A percentile compares a stretch with the other conserved stretches of the same genome.
phyloP scores from a whole-genome alignment of 2,329 filamentous ascomycete species.

The Scedosporium minutisporum region DNA sequence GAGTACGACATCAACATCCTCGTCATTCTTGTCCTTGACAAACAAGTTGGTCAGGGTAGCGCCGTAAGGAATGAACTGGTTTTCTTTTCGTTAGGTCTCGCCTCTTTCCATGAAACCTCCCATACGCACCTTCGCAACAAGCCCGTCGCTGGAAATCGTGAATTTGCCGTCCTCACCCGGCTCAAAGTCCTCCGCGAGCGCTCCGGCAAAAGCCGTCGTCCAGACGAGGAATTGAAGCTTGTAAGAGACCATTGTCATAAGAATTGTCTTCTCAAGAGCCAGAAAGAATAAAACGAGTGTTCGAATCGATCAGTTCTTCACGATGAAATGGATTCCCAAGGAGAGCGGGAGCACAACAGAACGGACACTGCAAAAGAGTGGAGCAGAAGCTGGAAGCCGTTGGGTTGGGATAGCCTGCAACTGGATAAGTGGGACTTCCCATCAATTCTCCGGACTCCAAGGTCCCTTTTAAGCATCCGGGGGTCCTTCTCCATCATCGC shows the following conservation, averaged over 20 bases:
- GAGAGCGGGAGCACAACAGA: background rate
- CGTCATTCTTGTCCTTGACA: constrained; percentile 51
- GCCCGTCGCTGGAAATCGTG: constrained; percentile 21
- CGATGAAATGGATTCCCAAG: background rate
- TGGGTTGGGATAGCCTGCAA: background rate
- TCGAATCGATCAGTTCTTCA: background rate
- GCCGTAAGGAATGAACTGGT: constrained; percentile 46
- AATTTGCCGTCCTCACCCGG: constrained; percentile 23
- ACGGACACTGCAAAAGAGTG: background rate
- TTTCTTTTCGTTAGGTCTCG: background rate
- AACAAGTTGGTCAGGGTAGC: constrained; percentile 54
- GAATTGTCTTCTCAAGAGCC: background rate
- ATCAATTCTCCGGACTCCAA: background rate
- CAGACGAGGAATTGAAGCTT: background rate
- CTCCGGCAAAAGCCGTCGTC: background rate
- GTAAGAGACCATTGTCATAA: background rate
- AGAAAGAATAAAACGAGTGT: too few relatives aligned
- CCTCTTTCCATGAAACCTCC: background rate
- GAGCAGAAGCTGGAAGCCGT: background rate
- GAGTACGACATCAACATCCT: constrained; percentile 53
- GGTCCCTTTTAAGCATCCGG: background rate
- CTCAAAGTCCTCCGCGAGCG: constrained; percentile 5
- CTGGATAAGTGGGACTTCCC: background rate
- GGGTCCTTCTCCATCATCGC: background rate
- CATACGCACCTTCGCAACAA: background rate